These are phyloP conservation scores for Glonium stellatum DNA, from an alignment of 495 filamentous ascomycete genomes.

Conservation along the genomic window DNA sequence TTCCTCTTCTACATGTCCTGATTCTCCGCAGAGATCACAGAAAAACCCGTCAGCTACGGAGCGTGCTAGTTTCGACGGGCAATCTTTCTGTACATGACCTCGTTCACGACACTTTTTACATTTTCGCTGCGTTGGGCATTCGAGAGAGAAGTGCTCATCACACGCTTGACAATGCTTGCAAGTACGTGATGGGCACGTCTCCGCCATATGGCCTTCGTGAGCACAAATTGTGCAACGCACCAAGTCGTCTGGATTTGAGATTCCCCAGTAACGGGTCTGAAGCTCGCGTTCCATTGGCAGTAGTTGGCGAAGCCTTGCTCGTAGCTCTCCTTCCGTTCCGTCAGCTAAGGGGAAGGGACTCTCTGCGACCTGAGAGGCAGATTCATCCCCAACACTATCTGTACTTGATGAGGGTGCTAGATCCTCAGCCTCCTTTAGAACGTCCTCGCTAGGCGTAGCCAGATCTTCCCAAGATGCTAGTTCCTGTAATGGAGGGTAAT, in stretches of 20 bases:
- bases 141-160: slow-evolving; percentile 6
- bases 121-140: slow-evolving; percentile 2
- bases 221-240: neutral
- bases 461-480: no score
- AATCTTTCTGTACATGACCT: slow-evolving; percentile 1
- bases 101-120: slow-evolving; percentile 6
- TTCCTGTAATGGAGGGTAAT: no score
- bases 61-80: neutral
- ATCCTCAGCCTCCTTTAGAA: no score
- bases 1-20: slow-evolving; percentile 4
- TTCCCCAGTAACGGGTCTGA: neutral
- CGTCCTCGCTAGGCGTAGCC: no score
- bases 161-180: slow-evolving; percentile 1
- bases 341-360: neutral
- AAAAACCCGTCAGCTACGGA: neutral
- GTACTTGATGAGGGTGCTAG: no score
- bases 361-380: no score
- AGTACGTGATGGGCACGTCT: slow-evolving; percentile 1
- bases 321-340: neutral
- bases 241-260: neutral
- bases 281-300: neutral
- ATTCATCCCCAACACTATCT: no score
- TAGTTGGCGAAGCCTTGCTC: neutral
- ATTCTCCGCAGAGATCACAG: slow-evolving; percentile 9
- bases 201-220: neutral